Conservation (phyloP, 352 stramenopile species). For the Phytophthora pseudosyringae region DNA sequence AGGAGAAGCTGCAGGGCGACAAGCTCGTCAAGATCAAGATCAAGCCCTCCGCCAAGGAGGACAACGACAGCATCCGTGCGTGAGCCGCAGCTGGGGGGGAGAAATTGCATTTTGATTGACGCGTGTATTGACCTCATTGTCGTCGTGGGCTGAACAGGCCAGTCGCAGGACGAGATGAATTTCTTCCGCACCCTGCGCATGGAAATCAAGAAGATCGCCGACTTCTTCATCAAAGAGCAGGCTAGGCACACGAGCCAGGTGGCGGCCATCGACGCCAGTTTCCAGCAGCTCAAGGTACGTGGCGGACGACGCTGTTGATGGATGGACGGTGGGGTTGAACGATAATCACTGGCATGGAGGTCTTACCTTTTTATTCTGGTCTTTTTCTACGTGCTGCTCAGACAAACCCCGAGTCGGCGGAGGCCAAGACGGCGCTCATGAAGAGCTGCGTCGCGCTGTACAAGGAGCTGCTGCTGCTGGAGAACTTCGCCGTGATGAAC, state of each 20-base stretch:
- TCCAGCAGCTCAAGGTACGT: conserved; percentile 64
- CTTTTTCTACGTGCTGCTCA: conserved; percentile 27
- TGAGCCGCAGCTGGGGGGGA: conserved; percentile 5
- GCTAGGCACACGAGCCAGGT: conserved; percentile 72
- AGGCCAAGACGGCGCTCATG: conserved; percentile 82
- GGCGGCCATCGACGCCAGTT: conserved; percentile 70
- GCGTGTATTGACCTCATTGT: conserved; percentile 3
- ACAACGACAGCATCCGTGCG: conserved; percentile 90
- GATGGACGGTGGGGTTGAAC: background rate
- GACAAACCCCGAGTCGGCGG: conserved; percentile 54
- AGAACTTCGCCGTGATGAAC: conserved; percentile 92
- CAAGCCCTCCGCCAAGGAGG: conserved; percentile 75
- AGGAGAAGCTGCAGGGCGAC: conserved; percentile 84
- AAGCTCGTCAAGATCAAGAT: conserved; percentile 82
- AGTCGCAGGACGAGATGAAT: conserved; percentile 87
- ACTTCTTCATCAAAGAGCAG: conserved; percentile 89
- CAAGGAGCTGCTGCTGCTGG: conserved; percentile 86
- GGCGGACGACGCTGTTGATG: conserved; percentile 1
- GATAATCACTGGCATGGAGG: conserved; percentile 14
- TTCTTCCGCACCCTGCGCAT: conserved; percentile 87
- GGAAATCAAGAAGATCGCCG: conserved; percentile 88
- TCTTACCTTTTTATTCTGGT: conserved; percentile 1
- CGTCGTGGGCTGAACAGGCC: conserved; percentile 44
- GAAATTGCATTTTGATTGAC: background rate
- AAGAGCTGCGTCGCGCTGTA: conserved; percentile 84